phyloP scores from a whole-genome alignment of 106 monocot species.

The Iris macrosiphon region DNA sequence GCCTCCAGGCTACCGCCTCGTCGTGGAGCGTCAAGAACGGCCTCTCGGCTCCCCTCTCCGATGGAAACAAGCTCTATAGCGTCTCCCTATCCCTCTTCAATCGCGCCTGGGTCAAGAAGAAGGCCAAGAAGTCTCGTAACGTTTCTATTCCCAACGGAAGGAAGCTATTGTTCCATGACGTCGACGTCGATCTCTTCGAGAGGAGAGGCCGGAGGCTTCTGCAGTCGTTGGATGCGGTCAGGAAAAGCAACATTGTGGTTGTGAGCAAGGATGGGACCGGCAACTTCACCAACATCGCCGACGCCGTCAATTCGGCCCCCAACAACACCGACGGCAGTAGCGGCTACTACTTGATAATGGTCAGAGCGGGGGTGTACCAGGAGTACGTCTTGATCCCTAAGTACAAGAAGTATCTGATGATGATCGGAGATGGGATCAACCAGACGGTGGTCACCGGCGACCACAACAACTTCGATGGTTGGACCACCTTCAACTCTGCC shows the following conservation, averaged over 20 bases:
- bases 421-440: conserved; percentile 66
- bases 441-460: conserved; percentile 57
- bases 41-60: conserved; percentile 25
- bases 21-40: conserved; percentile 31
- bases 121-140: not conserved
- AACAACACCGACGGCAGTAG: conserved; percentile 23
- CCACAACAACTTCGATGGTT: conserved; percentile 40
- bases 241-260: conserved; percentile 24
- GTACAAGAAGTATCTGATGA: conserved; percentile 53
- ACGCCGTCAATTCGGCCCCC: conserved; percentile 44
- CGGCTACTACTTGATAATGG: conserved; percentile 53
- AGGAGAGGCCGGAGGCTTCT: conserved; percentile 25
- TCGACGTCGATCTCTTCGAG: conserved; percentile 21
- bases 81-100: conserved; percentile 64
- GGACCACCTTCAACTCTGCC: conserved; percentile 58
- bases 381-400: conserved; percentile 50
- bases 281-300: conserved; percentile 42
- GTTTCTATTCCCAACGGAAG: conserved; percentile 7
- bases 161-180: conserved; percentile 32
- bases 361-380: conserved; percentile 44
- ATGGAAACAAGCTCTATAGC: conserved; percentile 60
- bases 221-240: conserved; percentile 18
- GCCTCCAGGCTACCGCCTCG: conserved; percentile 34
- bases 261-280: conserved; percentile 43
- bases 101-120: conserved; percentile 33